Base-by-base conservation (phyloP, 768 basidiomycete genomes). In the Rhodosporidiobolus sp. region DNA sequence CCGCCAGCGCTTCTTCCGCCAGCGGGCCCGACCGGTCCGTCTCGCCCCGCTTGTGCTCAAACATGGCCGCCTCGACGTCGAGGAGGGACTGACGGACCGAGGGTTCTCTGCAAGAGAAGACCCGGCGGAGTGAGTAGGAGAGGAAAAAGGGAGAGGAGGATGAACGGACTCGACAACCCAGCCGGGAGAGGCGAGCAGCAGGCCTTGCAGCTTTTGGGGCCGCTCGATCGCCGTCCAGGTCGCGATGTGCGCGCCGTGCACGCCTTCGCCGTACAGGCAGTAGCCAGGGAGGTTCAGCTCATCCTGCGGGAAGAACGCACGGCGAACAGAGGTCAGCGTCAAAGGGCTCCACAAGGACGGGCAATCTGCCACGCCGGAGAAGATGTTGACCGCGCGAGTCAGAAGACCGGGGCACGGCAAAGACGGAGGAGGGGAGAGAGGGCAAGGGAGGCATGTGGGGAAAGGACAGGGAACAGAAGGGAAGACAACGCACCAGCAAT, bases 241-340 rank as follows among this genome's bases (percentile, higher is more conserved):
- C 3, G 70, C 70, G 17, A 63, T 55, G 19, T 34, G 48, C 17
- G 17, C n/a, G 0, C 70, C 70, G 35, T 67, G 65, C 2, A 72
- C 70, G 30, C 66, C 65, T 26, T 72, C 70, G n/a, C 65, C 70
- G 22, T 67, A 72, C 3, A 72, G 14, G 11, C 32, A 22, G 43
- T 63, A 72, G 2, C 35, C 28, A 3, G 38, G 55, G 17, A 63
- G 53, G 20, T 63, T 20, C 52, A 72, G 57, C 49, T 67, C 55
- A 50, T 72, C 70, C 70, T 71, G 64, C 2, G 11, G 3, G 53
- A 24, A n/a, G 16, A 16, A 17, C 8, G 38, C 7, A 14, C 38
- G 38, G 38, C n/a, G n/a, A n/a, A n/a, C n/a, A n/a, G 38, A 43
- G 38, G 38, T 43, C 14, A 43, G 38, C 38, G 14, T 43, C 14